Evolutionary conservation across 306 rosid genomes (phyloP).

Genomic region (Cucurbita ficifolia): DNA sequence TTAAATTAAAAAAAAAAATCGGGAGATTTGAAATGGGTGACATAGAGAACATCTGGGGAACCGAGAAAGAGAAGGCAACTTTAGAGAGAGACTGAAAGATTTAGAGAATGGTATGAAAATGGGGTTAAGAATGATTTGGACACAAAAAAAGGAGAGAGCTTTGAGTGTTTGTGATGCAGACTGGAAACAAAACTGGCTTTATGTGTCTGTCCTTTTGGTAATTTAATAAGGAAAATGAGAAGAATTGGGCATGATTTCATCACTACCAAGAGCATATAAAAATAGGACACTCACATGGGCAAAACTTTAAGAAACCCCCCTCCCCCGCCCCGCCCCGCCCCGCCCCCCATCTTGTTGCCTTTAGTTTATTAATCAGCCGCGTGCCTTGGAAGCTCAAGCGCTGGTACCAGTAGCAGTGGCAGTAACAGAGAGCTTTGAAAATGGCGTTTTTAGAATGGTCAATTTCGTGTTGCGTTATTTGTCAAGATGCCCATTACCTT

Average conservation of each 20-base stretch:
- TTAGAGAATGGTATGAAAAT: neutral
- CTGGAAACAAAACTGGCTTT: constrained; percentile 49
- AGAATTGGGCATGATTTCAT: constrained; percentile 44
- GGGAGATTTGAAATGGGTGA: constrained; percentile 13
- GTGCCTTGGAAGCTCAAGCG: constrained; percentile 21
- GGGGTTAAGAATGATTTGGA: constrained; percentile 1
- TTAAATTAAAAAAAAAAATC: too few species aligned
- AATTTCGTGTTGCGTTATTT: neutral
- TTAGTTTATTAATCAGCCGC: constrained; percentile 20
- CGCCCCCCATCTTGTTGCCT: too few species aligned
- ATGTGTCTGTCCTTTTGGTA: neutral
- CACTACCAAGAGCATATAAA: constrained; percentile 35
- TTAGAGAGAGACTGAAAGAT: constrained; percentile 18
- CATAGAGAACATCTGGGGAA: constrained; percentile 76
- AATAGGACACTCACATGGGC: constrained; percentile 55
- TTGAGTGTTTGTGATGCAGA: constrained; percentile 80
- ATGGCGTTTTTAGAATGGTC: neutral
- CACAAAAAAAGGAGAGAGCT: constrained; percentile 55
- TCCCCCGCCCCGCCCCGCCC: too few species aligned
- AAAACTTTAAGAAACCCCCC: constrained; percentile 30
- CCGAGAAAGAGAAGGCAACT: constrained; percentile 46
- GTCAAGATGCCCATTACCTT: neutral
- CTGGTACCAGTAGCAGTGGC: too few species aligned
- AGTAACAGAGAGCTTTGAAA: constrained; percentile 15
- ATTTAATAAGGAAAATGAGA: constrained; percentile 3